Conservation (phyloP, 192 early-diverging fungal species). For the Linnemannia elongata region DNA sequence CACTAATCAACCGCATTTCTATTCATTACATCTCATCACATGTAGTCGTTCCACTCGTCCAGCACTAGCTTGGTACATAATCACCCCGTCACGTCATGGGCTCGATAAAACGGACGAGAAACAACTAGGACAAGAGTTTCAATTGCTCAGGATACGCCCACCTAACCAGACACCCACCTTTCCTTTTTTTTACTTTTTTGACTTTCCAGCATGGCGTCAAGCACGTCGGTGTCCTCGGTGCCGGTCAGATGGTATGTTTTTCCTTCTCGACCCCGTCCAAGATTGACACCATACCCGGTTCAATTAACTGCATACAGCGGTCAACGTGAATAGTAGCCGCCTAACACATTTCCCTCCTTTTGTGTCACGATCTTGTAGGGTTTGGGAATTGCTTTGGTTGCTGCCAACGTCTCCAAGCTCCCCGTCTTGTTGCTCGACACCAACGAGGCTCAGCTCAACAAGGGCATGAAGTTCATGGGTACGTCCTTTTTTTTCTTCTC, state of each 20-base stretch:
- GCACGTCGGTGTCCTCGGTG: constrained; percentile 89
- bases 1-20: neutral
- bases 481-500: neutral
- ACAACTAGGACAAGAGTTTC: neutral
- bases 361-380: constrained; percentile 54
- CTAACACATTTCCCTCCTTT: neutral
- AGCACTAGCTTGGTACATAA: constrained; percentile 37
- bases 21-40: neutral
- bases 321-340: neutral
- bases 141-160: neutral
- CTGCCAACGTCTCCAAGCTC: constrained; percentile 84
- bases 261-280: neutral
- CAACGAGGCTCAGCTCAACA: constrained; percentile 80
- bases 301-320: neutral
- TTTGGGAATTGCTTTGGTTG: constrained; percentile 91
- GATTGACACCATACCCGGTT: constrained; percentile 14
- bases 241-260: constrained; percentile 88
- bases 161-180: neutral
- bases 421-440: constrained; percentile 87
- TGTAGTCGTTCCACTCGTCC: constrained; percentile 53
- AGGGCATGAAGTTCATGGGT: constrained; percentile 89
- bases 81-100: too few relatives aligned
- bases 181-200: neutral
- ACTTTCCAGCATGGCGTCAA: constrained; percentile 50
- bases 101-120: neutral